Base-by-base conservation (phyloP, 768 basidiomycete species). In the Mycena haematopus region DNA sequence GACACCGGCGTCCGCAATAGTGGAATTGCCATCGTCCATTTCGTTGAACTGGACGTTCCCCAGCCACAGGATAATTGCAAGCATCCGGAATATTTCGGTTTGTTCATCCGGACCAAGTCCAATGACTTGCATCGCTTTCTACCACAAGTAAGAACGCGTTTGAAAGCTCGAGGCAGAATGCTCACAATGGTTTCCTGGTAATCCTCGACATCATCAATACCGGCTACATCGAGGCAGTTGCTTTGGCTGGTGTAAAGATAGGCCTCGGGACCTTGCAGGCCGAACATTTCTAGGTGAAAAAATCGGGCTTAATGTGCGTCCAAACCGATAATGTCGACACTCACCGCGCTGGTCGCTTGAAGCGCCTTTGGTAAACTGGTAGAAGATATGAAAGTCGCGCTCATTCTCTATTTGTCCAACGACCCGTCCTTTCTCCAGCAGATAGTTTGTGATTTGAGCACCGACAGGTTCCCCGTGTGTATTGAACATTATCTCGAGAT, bases 401-500 rank as follows among this genome's bases (percentile, higher is more conserved):
- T 99, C 97, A 68, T 92, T 91, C 74, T 93, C 90, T 57, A 99
- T 92, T 72, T 99, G 97, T 35, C 96, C 95, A 13, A 98, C 96
- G 14, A 99, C 94, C 63, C 95, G 87, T 22, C 94, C 93, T 77
- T 99, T 99, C 78, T 99, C 97, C 63, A 99, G 79, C 11, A 99
- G 84, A 72, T 99, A 99, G 74, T 99, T 99, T 8, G 97, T 99
- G 65, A 99, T 99, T 72, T 97, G 94, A 0, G 97, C 97, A 44
- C 97, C 97, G 38, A 99, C 88, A 19, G 97, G 97, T 71, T 96
- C 93, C 55, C 96, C 96, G 17, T 87, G 84, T 22, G 83, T 77
- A 69, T 99, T 97, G 79, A 99, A 99, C 93, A 99, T 98, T 75
- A 99, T 98, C 77, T 99, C 96, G 10, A 99, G 82, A 73, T 99